phyloP scores from a whole-genome alignment of 1,284 basidiomycete species.

The Kwoniella shivajii region DNA sequence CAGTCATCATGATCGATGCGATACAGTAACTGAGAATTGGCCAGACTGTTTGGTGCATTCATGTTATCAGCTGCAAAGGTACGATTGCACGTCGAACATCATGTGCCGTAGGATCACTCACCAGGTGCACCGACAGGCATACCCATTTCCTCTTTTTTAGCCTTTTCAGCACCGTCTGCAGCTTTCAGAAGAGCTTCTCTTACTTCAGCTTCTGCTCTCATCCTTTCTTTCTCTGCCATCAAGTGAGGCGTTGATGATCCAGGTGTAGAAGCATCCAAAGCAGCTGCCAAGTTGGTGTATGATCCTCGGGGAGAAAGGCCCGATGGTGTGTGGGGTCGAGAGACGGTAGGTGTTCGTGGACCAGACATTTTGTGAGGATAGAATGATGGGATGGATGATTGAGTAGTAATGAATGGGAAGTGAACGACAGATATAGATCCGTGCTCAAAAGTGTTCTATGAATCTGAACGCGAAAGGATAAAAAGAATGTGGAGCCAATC shows the following conservation, averaged over 20 bases:
- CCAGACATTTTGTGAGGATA: conserved; percentile 6
- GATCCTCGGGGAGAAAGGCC: conserved; percentile 38
- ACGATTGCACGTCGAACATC: too few relatives aligned
- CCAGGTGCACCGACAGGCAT: conserved; percentile 35
- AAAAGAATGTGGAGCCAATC: neutral
- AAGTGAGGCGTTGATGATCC: conserved; percentile 9
- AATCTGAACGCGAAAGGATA: too few relatives aligned
- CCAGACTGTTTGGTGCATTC: conserved; percentile 16
- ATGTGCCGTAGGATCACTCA: conserved; percentile 16
- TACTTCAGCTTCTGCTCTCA: conserved; percentile 34
- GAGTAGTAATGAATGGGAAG: neutral
- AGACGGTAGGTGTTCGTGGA: conserved; percentile 17
- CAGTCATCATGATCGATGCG: conserved; percentile 96
- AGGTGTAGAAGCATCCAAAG: conserved; percentile 22
- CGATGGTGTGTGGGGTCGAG: conserved; percentile 31
- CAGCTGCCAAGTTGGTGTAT: conserved; percentile 34
- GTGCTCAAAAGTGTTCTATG: neutral
- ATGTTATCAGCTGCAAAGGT: neutral
- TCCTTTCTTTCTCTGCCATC: conserved; percentile 31
- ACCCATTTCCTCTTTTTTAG: conserved; percentile 35
- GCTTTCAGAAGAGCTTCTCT: conserved; percentile 26
- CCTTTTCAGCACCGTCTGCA: conserved; percentile 29
- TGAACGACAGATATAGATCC: neutral
- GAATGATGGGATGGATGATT: neutral
- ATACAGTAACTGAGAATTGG: conserved; percentile 89